These are phyloP conservation scores for Podila epicladia DNA, from an alignment of 192 early-diverging fungal species.

Conservation along the genomic window DNA sequence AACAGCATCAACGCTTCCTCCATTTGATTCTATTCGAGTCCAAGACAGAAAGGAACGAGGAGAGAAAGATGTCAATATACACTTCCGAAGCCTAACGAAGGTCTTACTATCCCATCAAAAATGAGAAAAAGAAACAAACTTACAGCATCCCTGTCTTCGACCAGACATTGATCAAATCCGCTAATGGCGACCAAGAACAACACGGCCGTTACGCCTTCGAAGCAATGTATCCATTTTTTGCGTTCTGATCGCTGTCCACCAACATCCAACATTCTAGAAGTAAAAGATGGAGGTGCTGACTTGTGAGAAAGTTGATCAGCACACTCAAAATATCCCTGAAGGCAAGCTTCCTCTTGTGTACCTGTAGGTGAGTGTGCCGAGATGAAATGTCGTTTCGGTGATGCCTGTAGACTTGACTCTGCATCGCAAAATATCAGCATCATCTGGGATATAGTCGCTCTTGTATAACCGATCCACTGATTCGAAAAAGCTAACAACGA, in stretches of 20 bases:
- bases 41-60: conserved; percentile 1
- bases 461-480: conserved; percentile 57
- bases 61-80: not conserved
- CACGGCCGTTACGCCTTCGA: conserved; percentile 66
- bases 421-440: conserved; percentile 68
- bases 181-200: conserved; percentile 70
- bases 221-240: conserved; percentile 66
- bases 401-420: conserved; percentile 72
- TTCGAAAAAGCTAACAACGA: conserved; percentile 57
- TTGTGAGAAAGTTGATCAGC: too few species aligned
- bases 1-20: conserved; percentile 69
- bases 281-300: not conserved
- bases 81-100: not conserved
- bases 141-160: conserved; percentile 61
- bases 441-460: conserved; percentile 59
- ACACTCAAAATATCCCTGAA: too few species aligned
- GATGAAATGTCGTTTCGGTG: conserved; percentile 65
- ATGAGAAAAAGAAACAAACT: conserved; percentile 2
- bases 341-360: conserved; percentile 6
- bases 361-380: conserved; percentile 67
- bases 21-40: conserved; percentile 61
- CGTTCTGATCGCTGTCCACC: conserved; percentile 67
- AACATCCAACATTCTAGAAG: conserved; percentile 68
- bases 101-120: not conserved
- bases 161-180: conserved; percentile 67